Evolutionary conservation across 2,329 filamentous ascomycete genomes (phyloP).

Genomic region (Ophiostoma pallidulum): DNA sequence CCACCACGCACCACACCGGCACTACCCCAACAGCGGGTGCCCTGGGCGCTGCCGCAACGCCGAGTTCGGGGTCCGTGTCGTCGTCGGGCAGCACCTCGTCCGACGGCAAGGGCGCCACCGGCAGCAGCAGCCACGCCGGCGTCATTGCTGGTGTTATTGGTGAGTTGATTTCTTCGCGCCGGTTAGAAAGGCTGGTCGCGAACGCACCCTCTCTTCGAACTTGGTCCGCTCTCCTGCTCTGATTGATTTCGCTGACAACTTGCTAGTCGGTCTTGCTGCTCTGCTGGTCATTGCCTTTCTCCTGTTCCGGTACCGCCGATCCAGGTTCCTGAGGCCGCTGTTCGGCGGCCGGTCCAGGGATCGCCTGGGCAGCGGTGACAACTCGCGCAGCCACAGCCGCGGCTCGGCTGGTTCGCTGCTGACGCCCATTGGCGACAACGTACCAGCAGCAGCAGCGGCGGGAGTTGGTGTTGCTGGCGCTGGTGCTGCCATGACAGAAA

Average conservation of each 20-base stretch:
- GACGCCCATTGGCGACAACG: constrained; percentile 31
- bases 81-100: neutral
- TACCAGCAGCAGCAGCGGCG: neutral
- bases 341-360: constrained; percentile 1
- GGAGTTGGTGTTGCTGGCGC: neutral
- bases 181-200: no score
- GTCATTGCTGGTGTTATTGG: constrained; percentile 8
- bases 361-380: neutral
- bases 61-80: neutral
- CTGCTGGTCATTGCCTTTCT: constrained; percentile 2
- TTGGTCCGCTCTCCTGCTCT: neutral
- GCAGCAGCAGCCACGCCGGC: constrained; percentile 3
- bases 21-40: neutral
- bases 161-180: no score
- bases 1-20: neutral
- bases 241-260: neutral
- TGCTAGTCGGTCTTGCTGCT: neutral
- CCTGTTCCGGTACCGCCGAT: constrained; percentile 10
- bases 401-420: neutral
- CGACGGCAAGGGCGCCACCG: neutral
- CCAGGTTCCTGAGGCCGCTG: neutral
- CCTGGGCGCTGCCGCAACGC: neutral
- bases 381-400: neutral
- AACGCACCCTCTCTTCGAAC: neutral
- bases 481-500: neutral